phyloP scores from a whole-genome alignment of 108 stramenopile species.

The Fistulifera pelliculosa region DNA sequence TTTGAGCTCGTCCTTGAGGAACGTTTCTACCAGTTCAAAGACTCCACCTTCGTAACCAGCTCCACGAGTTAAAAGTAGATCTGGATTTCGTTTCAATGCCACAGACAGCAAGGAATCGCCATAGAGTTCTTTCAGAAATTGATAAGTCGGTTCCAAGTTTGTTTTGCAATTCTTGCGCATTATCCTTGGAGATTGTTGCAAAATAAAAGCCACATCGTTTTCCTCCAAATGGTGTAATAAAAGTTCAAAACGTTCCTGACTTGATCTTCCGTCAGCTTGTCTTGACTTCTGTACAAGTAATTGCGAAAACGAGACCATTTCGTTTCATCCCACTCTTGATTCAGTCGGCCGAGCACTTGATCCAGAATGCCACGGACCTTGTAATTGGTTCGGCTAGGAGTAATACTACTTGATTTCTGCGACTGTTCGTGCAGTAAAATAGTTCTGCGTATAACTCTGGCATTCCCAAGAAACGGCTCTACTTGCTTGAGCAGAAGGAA shows the following conservation, averaged over 20 bases:
- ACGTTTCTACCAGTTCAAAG: conserved; percentile 25
- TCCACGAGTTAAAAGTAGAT: conserved; percentile 53
- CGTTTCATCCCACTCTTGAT: neutral
- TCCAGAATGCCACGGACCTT: no score
- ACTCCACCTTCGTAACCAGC: conserved; percentile 37
- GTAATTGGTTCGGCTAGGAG: no score
- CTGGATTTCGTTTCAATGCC: conserved; percentile 63
- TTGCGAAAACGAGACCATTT: conserved; percentile 44
- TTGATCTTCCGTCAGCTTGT: conserved; percentile 23
- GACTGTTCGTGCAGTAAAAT: no score
- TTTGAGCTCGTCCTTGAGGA: conserved; percentile 25
- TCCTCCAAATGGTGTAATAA: conserved; percentile 30
- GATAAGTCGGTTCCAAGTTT: conserved; percentile 49
- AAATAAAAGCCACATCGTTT: conserved; percentile 23
- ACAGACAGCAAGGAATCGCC: conserved; percentile 42
- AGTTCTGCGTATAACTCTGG: no score
- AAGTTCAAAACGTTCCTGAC: conserved; percentile 36
- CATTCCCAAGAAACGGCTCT: no score
- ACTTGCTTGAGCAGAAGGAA: no score
- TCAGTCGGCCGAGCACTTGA: no score
- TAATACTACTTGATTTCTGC: no score
- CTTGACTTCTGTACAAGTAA: conserved; percentile 47
- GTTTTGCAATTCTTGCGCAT: conserved; percentile 46
- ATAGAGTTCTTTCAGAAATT: conserved; percentile 59
- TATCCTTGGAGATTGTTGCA: conserved; percentile 60